These are phyloP conservation scores for Cyberlindnera suaveolens DNA, from an alignment of 805 yeast genomes.

Conservation along the genomic window DNA sequence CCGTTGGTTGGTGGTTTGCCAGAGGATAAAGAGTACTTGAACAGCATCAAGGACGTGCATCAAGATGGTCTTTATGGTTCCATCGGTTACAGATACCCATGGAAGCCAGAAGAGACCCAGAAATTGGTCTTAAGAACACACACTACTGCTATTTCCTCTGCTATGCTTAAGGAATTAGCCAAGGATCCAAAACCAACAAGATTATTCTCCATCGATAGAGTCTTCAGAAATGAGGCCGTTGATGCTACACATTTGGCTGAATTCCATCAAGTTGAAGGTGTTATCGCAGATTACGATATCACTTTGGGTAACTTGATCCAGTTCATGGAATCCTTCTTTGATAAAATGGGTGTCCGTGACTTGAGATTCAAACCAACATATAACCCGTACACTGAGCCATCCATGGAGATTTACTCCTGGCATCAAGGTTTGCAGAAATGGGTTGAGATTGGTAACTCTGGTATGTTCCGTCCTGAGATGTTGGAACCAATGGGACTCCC, in stretches of 20 bases:
- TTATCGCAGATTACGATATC: conserved; percentile 89
- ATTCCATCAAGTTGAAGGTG: conserved; percentile 99
- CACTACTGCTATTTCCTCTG: conserved; percentile 90
- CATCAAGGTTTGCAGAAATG: conserved; percentile 91
- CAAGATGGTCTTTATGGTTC: conserved; percentile 89
- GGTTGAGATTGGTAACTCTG: conserved; percentile 99
- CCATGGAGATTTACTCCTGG: conserved; percentile 95
- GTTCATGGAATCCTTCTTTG: conserved; percentile 95
- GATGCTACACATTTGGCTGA: conserved; percentile 99
- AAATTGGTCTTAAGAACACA: conserved; percentile 95
- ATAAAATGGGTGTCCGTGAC: conserved; percentile 93
- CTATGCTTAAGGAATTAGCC: conserved; percentile 83
- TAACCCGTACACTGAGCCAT: conserved; percentile 98
- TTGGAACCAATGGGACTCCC: conserved; percentile 98
- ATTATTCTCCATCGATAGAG: conserved; percentile 94
- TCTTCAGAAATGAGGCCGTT: conserved; percentile 98
- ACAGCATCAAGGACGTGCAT: conserved; percentile 77
- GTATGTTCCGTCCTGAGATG: conserved; percentile 99
- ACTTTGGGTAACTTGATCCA: conserved; percentile 96
- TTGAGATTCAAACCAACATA: conserved; percentile 98
- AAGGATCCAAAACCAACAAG: conserved; percentile 84
- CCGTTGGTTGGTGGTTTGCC: conserved; percentile 81
- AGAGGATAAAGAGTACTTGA: conserved; percentile 71
- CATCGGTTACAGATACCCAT: conserved; percentile 96
- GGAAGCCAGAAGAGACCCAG: conserved; percentile 88